Conservation (phyloP, 768 basidiomycete species). For the Sistotremastrum niveocremeum region DNA sequence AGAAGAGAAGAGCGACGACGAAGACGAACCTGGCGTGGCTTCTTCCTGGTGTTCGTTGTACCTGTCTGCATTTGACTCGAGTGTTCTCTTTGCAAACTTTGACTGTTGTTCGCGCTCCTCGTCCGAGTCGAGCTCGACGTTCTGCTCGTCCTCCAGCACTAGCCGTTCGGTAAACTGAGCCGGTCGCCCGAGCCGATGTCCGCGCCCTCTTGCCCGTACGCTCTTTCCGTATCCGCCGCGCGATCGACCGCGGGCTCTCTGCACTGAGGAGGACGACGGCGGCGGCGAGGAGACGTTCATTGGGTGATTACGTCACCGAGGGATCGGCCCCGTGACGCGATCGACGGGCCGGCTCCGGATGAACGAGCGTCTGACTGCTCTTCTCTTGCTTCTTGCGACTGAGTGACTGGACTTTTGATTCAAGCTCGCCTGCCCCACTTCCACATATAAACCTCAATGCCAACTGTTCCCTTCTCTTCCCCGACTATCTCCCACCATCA, state of each 20-base stretch:
- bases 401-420: too few relatives aligned
- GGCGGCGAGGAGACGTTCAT: too few relatives aligned
- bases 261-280: not conserved
- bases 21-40: too few relatives aligned
- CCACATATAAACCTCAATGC: too few relatives aligned
- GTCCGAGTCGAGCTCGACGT: conserved; percentile 20
- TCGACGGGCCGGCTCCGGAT: too few relatives aligned
- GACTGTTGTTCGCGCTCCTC: conserved; percentile 31
- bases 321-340: too few relatives aligned
- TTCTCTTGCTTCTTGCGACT: too few relatives aligned
- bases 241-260: conserved; percentile 37
- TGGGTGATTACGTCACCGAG: too few relatives aligned
- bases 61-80: conserved; percentile 61
- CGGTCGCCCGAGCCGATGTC: conserved; percentile 43
- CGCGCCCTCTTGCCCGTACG: conserved; percentile 55
- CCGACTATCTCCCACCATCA: not conserved
- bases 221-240: conserved; percentile 65
- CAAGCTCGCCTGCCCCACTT: too few relatives aligned
- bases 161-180: conserved; percentile 54
- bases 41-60: conserved; percentile 21
- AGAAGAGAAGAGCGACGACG: too few relatives aligned
- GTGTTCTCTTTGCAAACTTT: conserved; percentile 43
- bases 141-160: conserved; percentile 44
- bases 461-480: not conserved
- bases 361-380: too few relatives aligned